Evolutionary conservation across 2,329 filamentous ascomycete genomes (phyloP), one percentile per base, ranked within the genome.

Genomic region (Aspergillus phoenicis): DNA sequence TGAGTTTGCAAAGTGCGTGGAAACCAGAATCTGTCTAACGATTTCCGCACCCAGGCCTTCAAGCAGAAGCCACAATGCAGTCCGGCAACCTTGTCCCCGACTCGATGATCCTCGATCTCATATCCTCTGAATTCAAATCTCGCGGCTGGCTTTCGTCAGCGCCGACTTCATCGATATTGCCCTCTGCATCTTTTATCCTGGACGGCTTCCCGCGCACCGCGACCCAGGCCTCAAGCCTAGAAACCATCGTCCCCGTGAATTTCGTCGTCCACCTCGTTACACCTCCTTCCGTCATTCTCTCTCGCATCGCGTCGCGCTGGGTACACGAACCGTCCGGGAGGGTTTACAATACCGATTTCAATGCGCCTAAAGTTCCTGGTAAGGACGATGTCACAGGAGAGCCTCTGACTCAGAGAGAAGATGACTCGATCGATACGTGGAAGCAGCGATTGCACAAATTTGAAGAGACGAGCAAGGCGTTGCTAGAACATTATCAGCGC

Each of bases 181-280:
- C 93, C 0, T 81, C 87, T 0, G 92, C 93, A 8, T 97, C 93
- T 0, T 98, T 97, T 76, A 90, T 99, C 65, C 89, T 99, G 57
- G 95, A 99, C 75, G 95, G 95, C 15, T 99, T 98, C 77, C 95
- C 95, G 2, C 90, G 95, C 66, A 99, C 91, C 6, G 90, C 91
- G 0, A 74, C 81, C 3, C 95, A 99, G 78, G 95, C 93, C 28
- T 76, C 80, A 45, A 88, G 88, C 60, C 85, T 98, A 52, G 93
- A 96, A 73, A 80, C 82, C 49, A 83, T 97, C 36, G 86, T 98
- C 33, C 93, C 94, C n/a, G 93, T 99, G 75, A 99, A 99, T 78
- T 85, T 97, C 63, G 95, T 93, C 52, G 89, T 97, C 61, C 92
- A 91, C 58, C 83, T 98, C 68, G 85, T 89, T 72, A 98, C 94